phyloP scores from a whole-genome alignment of 306 rosid species.

The Delonix regia region DNA sequence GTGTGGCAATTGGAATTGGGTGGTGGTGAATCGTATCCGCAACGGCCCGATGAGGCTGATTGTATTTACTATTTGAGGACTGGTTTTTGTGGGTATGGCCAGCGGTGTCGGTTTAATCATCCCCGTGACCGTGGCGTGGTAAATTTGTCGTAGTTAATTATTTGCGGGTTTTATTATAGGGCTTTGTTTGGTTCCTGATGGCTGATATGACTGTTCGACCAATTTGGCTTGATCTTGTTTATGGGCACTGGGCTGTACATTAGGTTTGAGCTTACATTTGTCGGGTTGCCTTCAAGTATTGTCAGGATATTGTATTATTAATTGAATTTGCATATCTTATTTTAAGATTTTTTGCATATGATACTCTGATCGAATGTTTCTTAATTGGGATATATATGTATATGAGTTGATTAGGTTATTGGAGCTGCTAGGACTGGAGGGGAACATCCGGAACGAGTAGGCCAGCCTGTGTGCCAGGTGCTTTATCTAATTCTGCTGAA shows the following conservation, averaged over 20 bases:
- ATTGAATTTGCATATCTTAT: slow-evolving; percentile 22
- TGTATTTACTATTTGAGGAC: slow-evolving; percentile 85
- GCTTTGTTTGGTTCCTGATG: slow-evolving; percentile 33
- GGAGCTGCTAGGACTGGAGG: slow-evolving; percentile 79
- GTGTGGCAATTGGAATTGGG: slow-evolving; percentile 65
- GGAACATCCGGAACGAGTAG: slow-evolving; percentile 87
- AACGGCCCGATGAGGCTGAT: slow-evolving; percentile 84
- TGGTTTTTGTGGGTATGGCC: slow-evolving; percentile 90
- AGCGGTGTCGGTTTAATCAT: slow-evolving; percentile 96
- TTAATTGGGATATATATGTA: slow-evolving; percentile 35
- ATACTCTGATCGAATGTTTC: slow-evolving; percentile 30
- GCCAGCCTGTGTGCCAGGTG: slow-evolving; percentile 98
- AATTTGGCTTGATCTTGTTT: slow-evolving; percentile 48
- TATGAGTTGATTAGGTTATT: slow-evolving; percentile 60
- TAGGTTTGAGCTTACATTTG: slow-evolving; percentile 30
- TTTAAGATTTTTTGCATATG: slow-evolving; percentile 40
- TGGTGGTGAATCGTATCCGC: slow-evolving; percentile 85
- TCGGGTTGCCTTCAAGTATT: slow-evolving; percentile 26
- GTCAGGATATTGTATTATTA: slow-evolving; percentile 10
- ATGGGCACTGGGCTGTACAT: slow-evolving; percentile 20
- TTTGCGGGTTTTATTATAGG: slow-evolving; percentile 30
- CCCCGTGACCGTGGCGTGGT: slow-evolving; percentile 90
- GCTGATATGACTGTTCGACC: slow-evolving; percentile 24
- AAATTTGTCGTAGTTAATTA: slow-evolving; percentile 37
- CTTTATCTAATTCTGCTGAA: slow-evolving; percentile 37